phyloP scores from a whole-genome alignment of 2,329 filamentous ascomycete species.

The Botryosphaeria agaves region DNA sequence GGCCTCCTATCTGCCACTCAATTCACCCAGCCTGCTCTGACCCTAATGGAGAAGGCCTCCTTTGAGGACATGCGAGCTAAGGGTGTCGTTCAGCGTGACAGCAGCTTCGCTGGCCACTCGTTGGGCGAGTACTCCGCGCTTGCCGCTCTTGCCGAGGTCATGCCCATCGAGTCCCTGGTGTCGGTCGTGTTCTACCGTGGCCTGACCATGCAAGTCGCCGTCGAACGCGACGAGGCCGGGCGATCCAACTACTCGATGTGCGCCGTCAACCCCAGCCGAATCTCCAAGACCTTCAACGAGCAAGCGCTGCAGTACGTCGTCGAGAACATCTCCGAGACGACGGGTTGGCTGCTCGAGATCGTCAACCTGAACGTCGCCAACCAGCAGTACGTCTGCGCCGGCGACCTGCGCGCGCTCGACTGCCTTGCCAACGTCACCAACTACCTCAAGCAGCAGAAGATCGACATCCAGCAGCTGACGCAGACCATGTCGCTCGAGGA shows the following conservation, averaged over 20 bases:
- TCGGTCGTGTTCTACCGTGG: constrained; percentile 99
- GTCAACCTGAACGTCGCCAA: constrained; percentile 80
- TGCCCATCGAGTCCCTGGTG: constrained; percentile 98
- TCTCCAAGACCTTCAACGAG: constrained; percentile 98
- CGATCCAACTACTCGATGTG: constrained; percentile 99
- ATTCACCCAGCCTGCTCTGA: constrained; percentile 94
- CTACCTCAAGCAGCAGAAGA: constrained; percentile 90
- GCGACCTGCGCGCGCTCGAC: constrained; percentile 48
- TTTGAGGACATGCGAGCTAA: constrained; percentile 99
- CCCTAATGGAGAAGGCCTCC: constrained; percentile 98
- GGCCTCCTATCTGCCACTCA: constrained; percentile 92
- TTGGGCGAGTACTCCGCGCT: constrained; percentile 96
- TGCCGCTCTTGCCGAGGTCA: constrained; percentile 89
- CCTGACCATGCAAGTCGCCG: constrained; percentile 96
- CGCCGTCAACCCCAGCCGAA: constrained; percentile 93
- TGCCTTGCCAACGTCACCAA: constrained; percentile 68
- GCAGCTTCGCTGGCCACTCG: constrained; percentile 94
- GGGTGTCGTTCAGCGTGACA: constrained; percentile 88
- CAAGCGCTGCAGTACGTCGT: constrained; percentile 93
- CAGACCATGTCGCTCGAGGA: constrained; percentile 74
- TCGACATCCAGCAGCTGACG: constrained; percentile 89
- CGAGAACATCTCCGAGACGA: constrained; percentile 84
- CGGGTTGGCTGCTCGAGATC: constrained; percentile 92
- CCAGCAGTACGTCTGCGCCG: constrained; percentile 52
- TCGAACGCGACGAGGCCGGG: constrained; percentile 83